These are phyloP conservation scores for Apophysomyces elegans DNA, from an alignment of 371 early-diverging fungal species.

Conservation along the genomic window DNA sequence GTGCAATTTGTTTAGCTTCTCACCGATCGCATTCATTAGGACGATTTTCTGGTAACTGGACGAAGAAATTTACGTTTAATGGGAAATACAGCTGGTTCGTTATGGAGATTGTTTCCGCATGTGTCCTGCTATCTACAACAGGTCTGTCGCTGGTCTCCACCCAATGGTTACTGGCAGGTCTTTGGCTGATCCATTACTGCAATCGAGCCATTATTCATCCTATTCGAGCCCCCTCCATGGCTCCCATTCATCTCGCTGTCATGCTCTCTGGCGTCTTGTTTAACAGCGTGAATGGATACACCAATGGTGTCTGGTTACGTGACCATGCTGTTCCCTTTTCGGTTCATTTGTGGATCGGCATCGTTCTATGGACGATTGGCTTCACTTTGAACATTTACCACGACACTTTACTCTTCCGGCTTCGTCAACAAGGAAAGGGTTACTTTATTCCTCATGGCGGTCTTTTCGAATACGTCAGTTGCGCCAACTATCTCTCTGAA, in stretches of 20 bases:
- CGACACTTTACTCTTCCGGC: constrained; percentile 52
- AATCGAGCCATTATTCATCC: constrained; percentile 65
- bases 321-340: constrained; percentile 15
- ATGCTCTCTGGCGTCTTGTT: constrained; percentile 34
- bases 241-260: constrained; percentile 47
- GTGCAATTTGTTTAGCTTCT: too few species aligned
- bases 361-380: constrained; percentile 50
- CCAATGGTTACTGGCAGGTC: constrained; percentile 27
- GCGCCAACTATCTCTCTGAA: constrained; percentile 72
- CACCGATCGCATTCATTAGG: constrained; percentile 14
- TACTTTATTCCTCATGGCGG: constrained; percentile 65
- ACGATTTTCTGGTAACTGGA: constrained; percentile 33
- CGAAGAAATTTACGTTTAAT: constrained; percentile 24
- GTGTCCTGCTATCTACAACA: constrained; percentile 11
- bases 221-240: constrained; percentile 51
- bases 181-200: constrained; percentile 64
- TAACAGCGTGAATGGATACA: constrained; percentile 66
- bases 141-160: constrained; percentile 27
- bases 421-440: constrained; percentile 32
- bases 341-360: constrained; percentile 28
- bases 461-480: constrained; percentile 58
- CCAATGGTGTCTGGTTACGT: constrained; percentile 61
- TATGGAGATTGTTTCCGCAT: constrained; percentile 47
- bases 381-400: constrained; percentile 60
- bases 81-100: constrained; percentile 47